Evolutionary conservation across 495 filamentous ascomycete species (phyloP), one percentile per base, ranked within the genome.

Genomic region (Penicillium goetzii): DNA sequence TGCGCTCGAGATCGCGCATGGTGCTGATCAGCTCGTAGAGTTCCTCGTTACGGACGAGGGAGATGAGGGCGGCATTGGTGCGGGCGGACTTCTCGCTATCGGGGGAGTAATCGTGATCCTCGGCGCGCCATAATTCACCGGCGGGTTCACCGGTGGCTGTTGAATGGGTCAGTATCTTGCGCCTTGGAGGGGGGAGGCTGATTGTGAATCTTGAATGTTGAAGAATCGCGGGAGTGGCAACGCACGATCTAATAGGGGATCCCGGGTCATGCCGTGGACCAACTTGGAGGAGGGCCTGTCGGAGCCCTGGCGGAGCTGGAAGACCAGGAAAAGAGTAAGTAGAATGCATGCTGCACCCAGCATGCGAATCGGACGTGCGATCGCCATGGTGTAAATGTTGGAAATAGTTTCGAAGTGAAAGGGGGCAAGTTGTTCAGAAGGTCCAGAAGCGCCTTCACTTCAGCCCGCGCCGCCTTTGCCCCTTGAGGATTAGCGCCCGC

Each of bases 31-130:
- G 88, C 15, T 89, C 91, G 26, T 86, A 74, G 10, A 97, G 71
- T 78, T 99, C 96, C 66, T 89, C 86, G 69, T 99, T 98, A 56
- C 96, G 88, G 41, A 98, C 96, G 23, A 99, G 84, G 41, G 91
- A 87, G 64, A 99, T 85, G 58, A 99, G 84, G 10, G 96, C 97
- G 56, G 96, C 96, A 74, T 94, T 92, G 73, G 94, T 94, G 64
- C 95, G 90, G 56, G 87, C 84, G 58, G 91, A 89, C 61, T 93
- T 85, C 26, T 84, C 76, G 75, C 87, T 87, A 63, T 91, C 84
- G 23, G 90, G 88, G 54, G 85, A 84, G 73, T 97, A 97, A 50
- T 82, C 78, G 61, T 80, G 64, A 58, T 91, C 86, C 64, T 88
- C 85, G n/a, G 87, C 85, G 73, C 89, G 83, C 69, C 83, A 84